Evolutionary conservation across 2,329 filamentous ascomycete species (phyloP), one percentile per base, ranked within the genome.

Genomic region (Pseudocercospora ulei): DNA sequence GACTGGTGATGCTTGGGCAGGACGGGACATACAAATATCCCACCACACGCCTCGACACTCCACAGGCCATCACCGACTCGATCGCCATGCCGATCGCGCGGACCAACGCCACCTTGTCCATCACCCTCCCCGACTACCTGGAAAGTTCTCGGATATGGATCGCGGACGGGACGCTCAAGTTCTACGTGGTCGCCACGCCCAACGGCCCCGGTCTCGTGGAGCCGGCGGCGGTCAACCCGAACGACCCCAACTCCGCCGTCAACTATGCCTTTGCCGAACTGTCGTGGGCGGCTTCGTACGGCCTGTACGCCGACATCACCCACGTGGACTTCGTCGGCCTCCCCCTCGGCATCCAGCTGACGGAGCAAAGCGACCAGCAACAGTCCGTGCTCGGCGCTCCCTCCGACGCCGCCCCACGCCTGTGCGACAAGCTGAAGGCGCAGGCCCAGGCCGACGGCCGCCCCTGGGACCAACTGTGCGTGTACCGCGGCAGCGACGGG

Each of bases 391-490:
- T 55, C 65, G 79, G 80, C 2, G 71, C 80, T 57, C 59, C 66
- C 0, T 46, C 67, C 1, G 62, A 74, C 48, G 78, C 76, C 2
- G 64, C 80, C 3, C 63, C 68, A 20, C 62, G 56, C 13, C 61
- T 82, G 17, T 73, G 72, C 48, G 57, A 62, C 2, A 68, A 62
- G 1, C 61, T 83, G 19, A 63, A 62, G 28, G 63, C 63, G 3
- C 78, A 82, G 56, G 62, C 71, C 1, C 43, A 51, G 1, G 58
- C 51, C 7, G 79, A 82, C 52, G 67, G 69, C 1, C 61, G 66
- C 30, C 69, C 70, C 1, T 83, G 79, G 78, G 68, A 75, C 46
- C 64, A 73, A 44, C 67, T 80, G 24, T 65, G 74, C 43, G 62
- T 71, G 38, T 71, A 4, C 59, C 56, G 52, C n/a, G 20, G 36